phyloP scores from a whole-genome alignment of 768 basidiomycete genomes.

The Leccinum ochraceum region DNA sequence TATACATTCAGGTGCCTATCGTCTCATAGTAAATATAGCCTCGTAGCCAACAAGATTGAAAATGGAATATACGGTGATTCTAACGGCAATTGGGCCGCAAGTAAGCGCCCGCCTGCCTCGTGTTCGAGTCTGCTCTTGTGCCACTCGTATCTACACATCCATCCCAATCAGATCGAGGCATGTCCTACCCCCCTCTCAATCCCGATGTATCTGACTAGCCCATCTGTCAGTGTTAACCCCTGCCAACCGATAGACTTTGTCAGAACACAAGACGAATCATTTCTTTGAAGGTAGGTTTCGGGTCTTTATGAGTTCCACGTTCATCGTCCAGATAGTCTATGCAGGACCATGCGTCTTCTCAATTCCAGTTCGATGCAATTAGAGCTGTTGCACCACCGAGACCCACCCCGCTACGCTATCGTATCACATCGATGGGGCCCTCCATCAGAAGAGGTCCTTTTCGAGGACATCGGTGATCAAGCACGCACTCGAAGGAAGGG shows the following conservation, averaged over 20 bases:
- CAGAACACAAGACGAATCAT: not conserved
- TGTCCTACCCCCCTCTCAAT: not conserved
- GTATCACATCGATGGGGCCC: slow-evolving; percentile 32
- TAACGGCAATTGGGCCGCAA: not conserved
- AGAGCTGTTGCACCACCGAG: slow-evolving; percentile 11
- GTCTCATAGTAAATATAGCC: not conserved
- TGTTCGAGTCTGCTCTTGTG: not conserved
- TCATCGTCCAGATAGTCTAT: not conserved
- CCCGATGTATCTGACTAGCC: not conserved
- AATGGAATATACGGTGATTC: not conserved
- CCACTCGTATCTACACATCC: not conserved
- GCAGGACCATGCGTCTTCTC: slow-evolving; percentile 26
- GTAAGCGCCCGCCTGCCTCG: slow-evolving; percentile 6
- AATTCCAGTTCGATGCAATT: slow-evolving; percentile 18
- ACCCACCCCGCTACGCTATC: slow-evolving; percentile 21
- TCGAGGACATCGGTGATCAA: slow-evolving; percentile 24
- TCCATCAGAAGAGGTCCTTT: slow-evolving; percentile 25
- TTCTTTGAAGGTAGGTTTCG: slow-evolving; percentile 7
- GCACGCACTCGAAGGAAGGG: slow-evolving; percentile 10
- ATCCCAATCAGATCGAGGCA: not conserved
- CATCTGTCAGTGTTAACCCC: no score
- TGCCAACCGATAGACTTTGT: not conserved
- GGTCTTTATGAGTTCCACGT: not conserved
- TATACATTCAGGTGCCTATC: not conserved
- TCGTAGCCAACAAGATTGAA: not conserved